Evolutionary conservation across 2,329 filamentous ascomycete genomes (phyloP).

Genomic region (Penicillium polonicum): DNA sequence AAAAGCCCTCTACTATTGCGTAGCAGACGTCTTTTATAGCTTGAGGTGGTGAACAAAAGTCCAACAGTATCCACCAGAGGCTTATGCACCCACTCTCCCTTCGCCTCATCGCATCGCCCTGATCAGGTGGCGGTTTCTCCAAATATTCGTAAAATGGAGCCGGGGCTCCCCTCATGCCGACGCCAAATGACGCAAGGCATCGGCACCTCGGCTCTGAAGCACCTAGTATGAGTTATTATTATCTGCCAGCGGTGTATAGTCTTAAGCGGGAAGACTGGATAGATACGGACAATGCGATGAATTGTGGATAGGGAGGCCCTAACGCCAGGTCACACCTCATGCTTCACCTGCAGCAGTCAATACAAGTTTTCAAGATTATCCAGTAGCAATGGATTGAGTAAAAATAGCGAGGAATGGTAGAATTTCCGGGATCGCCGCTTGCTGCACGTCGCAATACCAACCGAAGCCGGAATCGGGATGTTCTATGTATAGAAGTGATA

Average conservation of each 20-base stretch:
- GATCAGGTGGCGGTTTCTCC: background rate
- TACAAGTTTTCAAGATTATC: background rate
- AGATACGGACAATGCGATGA: background rate
- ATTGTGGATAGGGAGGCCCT: background rate
- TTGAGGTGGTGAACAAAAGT: background rate
- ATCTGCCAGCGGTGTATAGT: background rate
- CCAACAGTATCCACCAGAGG: background rate
- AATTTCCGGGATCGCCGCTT: background rate
- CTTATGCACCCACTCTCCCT: background rate
- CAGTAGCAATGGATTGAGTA: background rate
- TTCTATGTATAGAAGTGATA: background rate
- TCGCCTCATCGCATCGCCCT: background rate
- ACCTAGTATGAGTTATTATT: background rate
- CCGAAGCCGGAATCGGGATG: background rate
- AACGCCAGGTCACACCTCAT: background rate
- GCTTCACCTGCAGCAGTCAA: background rate
- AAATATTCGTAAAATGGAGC: background rate
- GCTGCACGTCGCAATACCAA: background rate
- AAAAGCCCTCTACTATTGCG: background rate
- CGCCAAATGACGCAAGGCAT: background rate
- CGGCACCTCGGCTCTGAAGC: background rate
- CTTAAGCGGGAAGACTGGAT: background rate
- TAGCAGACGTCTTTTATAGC: background rate
- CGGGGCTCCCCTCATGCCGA: slow-evolving; percentile 2
- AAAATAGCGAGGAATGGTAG: background rate